Evolutionary conservation across 345 rosid species (phyloP), one percentile per base, ranked within the genome.

Genomic region (Brassica nigra): DNA sequence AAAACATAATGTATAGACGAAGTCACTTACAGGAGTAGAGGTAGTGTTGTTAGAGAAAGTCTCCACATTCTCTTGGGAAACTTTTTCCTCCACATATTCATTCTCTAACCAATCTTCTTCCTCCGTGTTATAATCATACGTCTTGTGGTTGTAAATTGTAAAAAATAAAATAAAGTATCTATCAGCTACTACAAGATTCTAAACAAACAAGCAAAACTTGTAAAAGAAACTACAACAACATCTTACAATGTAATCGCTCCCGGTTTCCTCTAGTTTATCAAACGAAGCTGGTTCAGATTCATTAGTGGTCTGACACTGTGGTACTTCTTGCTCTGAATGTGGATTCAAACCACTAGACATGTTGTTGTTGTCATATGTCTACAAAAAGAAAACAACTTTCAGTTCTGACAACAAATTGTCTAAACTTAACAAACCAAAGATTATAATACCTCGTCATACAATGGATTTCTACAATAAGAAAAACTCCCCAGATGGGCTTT

Each of bases 401-500:
- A 73, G n/a, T 73, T 34, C 37, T 70, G 37, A n/a, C 2, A 68
- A 72, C 54, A 6, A 34, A 47, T 31, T 31, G 36, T 34, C 6
- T 30, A 49, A 29, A 29, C 36, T 7, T 44, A 36, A 23, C 16
- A 47, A 29, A 37, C 8, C 14, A n/a, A 71, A 54, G 62, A 44
- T 31, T 49, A 30, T 74, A 39, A 39, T 66, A 78, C 81, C 70
- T 8, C 1, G 23, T 20, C 55, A 74, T 81, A 81, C 11, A 27
- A 12, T 11, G n/a, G 30, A 18, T 34, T 55, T 74, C 84, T 89
- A 23, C 57, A 5, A 10, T 0, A 8, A 68, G 62, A 10, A 76
- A 87, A 85, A 68, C 75, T 77, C 23, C 42, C 74, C 28, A 18
- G 20, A 77, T 87, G 84, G 67, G 73, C 12, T 52, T 71, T 18